Conservation (phyloP, 306 rosid species). For the Rubus parviflorus region DNA sequence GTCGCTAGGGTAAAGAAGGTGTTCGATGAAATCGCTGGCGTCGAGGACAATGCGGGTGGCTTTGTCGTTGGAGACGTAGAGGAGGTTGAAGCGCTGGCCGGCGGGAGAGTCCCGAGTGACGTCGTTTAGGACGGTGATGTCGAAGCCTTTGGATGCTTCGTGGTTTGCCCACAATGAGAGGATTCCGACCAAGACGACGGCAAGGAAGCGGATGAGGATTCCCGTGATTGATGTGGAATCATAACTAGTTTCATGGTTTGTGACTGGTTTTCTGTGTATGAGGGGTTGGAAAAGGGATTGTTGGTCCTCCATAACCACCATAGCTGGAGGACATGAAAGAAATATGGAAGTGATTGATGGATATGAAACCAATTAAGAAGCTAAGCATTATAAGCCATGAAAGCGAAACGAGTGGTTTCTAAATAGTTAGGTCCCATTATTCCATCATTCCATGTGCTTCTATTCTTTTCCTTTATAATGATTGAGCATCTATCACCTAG, state of each 20-base stretch:
- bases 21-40: slow-evolving; percentile 46
- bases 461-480: background rate
- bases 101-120: slow-evolving; percentile 28
- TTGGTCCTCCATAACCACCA: slow-evolving; percentile 11
- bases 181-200: slow-evolving; percentile 29
- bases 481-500: background rate
- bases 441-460: background rate
- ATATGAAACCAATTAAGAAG: background rate
- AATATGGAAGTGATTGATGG: background rate
- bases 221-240: slow-evolving; percentile 10
- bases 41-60: slow-evolving; percentile 53
- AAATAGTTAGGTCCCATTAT: background rate
- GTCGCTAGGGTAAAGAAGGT: slow-evolving; percentile 37
- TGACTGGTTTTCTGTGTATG: background rate
- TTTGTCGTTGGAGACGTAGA: slow-evolving; percentile 60
- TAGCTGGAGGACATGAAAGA: background rate
- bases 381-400: background rate
- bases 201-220: slow-evolving; percentile 37
- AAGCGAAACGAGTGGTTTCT: background rate
- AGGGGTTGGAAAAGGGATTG: slow-evolving; percentile 1
- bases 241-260: background rate
- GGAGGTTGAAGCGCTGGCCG: slow-evolving; percentile 46
- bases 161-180: slow-evolving; percentile 63
- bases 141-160: slow-evolving; percentile 65
- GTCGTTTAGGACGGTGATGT: slow-evolving; percentile 47